Evolutionary conservation across 805 yeast genomes (phyloP).

Genomic region (Yarrowia sp.): DNA sequence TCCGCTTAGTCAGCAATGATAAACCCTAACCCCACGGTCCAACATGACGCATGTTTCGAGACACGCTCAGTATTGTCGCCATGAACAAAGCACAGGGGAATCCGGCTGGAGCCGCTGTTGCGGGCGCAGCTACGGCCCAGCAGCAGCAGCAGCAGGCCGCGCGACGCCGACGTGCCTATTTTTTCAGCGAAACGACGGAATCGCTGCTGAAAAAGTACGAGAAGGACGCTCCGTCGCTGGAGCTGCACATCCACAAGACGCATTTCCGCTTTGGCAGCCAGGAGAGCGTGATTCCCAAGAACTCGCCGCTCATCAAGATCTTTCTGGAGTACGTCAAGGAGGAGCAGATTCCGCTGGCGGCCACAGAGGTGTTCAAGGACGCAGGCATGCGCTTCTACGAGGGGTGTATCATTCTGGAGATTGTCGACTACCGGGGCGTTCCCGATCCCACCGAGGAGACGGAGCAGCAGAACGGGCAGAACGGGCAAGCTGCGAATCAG

Average conservation of each 20-base stretch:
- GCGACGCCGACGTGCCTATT: slow-evolving; percentile 16
- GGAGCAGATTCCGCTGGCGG: slow-evolving; percentile 84
- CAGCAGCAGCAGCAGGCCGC: slow-evolving; percentile 24
- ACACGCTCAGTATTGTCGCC: slow-evolving; percentile 7
- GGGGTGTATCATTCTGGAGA: slow-evolving; percentile 81
- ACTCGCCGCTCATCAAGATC: slow-evolving; percentile 67
- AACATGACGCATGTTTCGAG: slow-evolving; percentile 10
- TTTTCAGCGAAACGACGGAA: slow-evolving; percentile 61
- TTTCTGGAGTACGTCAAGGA: slow-evolving; percentile 75
- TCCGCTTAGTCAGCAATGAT: not conserved
- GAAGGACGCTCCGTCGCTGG: slow-evolving; percentile 74
- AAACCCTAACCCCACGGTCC: not conserved
- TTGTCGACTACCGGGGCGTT: slow-evolving; percentile 70
- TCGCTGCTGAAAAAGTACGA: slow-evolving; percentile 75
- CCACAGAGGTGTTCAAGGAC: slow-evolving; percentile 85
- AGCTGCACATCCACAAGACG: slow-evolving; percentile 85
- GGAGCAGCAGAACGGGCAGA: not conserved
- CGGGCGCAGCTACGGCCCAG: not conserved
- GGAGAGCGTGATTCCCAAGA: slow-evolving; percentile 81
- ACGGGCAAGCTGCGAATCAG: too few species aligned
- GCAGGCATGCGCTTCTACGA: slow-evolving; percentile 82
- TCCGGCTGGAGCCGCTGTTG: not conserved
- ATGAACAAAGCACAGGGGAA: slow-evolving; percentile 26
- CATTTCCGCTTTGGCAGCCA: slow-evolving; percentile 90
- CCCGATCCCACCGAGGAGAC: slow-evolving; percentile 1